These are phyloP conservation scores for Lentinula boryana DNA, from an alignment of 768 basidiomycete genomes.

Conservation along the genomic window DNA sequence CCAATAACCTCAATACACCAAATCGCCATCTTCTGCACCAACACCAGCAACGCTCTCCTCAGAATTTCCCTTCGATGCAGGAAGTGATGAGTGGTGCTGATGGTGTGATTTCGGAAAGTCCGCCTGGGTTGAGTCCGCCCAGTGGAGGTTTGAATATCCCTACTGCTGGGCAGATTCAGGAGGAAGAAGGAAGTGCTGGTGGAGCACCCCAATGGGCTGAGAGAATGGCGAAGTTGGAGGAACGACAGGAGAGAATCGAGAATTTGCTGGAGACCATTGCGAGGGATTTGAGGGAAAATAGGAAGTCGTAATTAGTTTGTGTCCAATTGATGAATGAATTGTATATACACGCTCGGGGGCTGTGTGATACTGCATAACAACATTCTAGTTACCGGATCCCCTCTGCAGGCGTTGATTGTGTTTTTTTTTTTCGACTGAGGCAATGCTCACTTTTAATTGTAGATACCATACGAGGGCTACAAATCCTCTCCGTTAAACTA, in stretches of 20 bases:
- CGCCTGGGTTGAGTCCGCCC: neutral
- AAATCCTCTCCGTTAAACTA: too few species aligned
- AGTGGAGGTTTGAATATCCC: conserved; percentile 10
- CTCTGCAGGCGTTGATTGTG: too few species aligned
- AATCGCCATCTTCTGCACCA: conserved; percentile 7
- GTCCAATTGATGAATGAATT: neutral
- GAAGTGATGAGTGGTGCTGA: conserved; percentile 14
- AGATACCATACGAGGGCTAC: neutral
- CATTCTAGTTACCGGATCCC: too few species aligned
- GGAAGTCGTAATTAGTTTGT: neutral
- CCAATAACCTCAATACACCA: neutral
- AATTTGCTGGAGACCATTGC: conserved; percentile 23
- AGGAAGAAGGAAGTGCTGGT: conserved; percentile 12
- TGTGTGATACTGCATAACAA: too few species aligned
- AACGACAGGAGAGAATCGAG: conserved; percentile 42
- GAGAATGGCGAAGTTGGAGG: conserved; percentile 32
- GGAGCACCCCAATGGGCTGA: conserved; percentile 8
- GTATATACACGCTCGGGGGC: neutral
- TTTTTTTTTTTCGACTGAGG: too few species aligned
- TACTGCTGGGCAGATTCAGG: conserved; percentile 19
- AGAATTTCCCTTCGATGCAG: conserved; percentile 7
- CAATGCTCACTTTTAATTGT: neutral
- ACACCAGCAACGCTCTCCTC: neutral
- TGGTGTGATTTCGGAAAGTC: conserved; percentile 15
- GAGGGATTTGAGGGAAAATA: neutral